A percentile compares a stretch with the other conserved stretches of the same genome.
Conservation (phyloP, 2,329 filamentous ascomycete species). For the Colletotrichum salicis region DNA sequence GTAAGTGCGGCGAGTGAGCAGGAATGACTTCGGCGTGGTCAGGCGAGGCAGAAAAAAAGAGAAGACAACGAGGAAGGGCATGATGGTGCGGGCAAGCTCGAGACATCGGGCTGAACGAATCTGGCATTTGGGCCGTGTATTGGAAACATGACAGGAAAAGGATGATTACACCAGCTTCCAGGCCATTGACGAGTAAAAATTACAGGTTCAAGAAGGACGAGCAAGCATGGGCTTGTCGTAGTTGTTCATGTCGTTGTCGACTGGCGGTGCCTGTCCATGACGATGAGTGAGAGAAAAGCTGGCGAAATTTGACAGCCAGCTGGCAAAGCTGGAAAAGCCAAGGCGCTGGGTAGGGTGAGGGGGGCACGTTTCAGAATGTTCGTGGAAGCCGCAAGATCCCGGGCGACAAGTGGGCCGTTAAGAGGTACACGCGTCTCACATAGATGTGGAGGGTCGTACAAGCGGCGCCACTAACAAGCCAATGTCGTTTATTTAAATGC, state of each 20-base stretch:
- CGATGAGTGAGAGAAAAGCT: not conserved
- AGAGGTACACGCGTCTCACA: conserved; percentile 33
- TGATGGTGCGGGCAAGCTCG: conserved; percentile 9
- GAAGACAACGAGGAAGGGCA: conserved; percentile 12
- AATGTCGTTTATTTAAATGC: conserved; percentile 11
- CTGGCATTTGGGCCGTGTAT: conserved; percentile 18
- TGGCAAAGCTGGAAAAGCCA: conserved; percentile 28
- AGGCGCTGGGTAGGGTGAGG: conserved; percentile 21
- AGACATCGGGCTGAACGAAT: conserved; percentile 26
- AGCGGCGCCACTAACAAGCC: conserved; percentile 11
- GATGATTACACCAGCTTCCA: not conserved
- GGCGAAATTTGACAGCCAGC: not conserved
- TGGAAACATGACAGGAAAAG: conserved; percentile 20
- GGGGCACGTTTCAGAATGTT: conserved; percentile 32
- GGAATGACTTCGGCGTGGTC: conserved; percentile 16
- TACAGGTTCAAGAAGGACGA: conserved; percentile 9
- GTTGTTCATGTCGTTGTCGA: not conserved
- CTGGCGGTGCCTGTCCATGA: not conserved
- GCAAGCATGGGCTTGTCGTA: not conserved
- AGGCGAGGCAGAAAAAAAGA: not conserved
- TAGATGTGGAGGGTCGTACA: conserved; percentile 22
- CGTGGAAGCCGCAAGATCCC: conserved; percentile 30
- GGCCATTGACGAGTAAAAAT: not conserved
- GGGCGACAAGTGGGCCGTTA: conserved; percentile 25
- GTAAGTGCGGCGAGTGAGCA: conserved; percentile 2